These are phyloP conservation scores for Lachancea fermentati DNA, from an alignment of 805 yeast genomes.

Conservation along the genomic window DNA sequence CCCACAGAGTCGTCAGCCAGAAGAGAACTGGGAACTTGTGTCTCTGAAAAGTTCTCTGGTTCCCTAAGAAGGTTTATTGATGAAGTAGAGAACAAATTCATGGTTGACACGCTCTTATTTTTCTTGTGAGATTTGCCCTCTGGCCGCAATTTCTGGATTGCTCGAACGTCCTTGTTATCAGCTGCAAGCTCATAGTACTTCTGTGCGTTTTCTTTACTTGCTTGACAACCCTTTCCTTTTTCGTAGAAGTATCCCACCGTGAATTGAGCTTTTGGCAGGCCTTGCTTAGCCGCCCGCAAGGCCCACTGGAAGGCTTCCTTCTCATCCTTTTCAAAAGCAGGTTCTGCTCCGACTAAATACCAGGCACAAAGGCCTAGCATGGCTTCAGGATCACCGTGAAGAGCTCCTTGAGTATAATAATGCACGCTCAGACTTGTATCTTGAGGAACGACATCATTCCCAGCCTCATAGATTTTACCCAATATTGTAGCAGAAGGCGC, in stretches of 20 bases:
- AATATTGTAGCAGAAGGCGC: conserved; percentile 70
- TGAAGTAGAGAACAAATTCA: conserved; percentile 4
- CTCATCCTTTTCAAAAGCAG: conserved; percentile 71
- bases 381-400: conserved; percentile 79
- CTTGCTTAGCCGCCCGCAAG: conserved; percentile 68
- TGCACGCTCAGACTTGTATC: conserved; percentile 84
- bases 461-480: conserved; percentile 82
- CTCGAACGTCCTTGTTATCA: conserved; percentile 49
- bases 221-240: conserved; percentile 78
- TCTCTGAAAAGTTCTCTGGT: neutral
- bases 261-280: conserved; percentile 76
- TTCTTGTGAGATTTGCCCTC: conserved; percentile 1
- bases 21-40: neutral
- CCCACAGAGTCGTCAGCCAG: neutral
- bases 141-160: conserved; percentile 34
- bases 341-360: conserved; percentile 89
- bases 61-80: neutral
- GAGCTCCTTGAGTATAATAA: conserved; percentile 86
- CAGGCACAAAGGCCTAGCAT: conserved; percentile 96
- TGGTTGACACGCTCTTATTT: conserved; percentile 4
- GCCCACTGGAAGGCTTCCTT: conserved; percentile 96
- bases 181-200: conserved; percentile 77
- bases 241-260: conserved; percentile 81
- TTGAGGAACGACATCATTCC: conserved; percentile 56
- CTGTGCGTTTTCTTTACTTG: conserved; percentile 51